Evolutionary conservation across 495 filamentous ascomycete genomes (phyloP), one percentile per base, ranked within the genome.

Genomic region (Parathielavia hyrcaniae): DNA sequence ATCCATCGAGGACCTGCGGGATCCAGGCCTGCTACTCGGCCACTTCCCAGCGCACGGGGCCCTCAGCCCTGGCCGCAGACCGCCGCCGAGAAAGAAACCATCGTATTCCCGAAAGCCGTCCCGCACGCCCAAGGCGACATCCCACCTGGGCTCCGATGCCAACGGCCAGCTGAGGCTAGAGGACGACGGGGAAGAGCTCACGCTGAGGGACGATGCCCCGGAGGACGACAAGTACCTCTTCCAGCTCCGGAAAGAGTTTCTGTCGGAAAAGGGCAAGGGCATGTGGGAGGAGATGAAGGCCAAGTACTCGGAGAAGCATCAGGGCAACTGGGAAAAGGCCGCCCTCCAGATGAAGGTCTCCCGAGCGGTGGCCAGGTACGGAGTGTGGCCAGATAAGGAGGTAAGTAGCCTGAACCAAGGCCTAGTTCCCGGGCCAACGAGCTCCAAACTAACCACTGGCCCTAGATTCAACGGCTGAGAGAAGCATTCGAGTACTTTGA

Each of bases 201-300:
- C 65, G 10, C 67, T 78, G 45, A 64, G 69, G 17, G 65, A 71
- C 53, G 69, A 74, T 20, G 74, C 73, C n/a, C 72, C 75, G 7
- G 73, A 75, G n/a, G 74, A 77, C 30, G 75, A 76, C 60, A 68
- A 69, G 30, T 77, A 61, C 50, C 67, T 79, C 16, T 69, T 78
- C 38, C 67, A 74, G 43, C 65, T 76, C 16, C 67, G 74, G 16
- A 76, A 72, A 45, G 63, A 73, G 52, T 70, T 70, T 57, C 63
- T 72, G n/a, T 64, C 67, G 30, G 73, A 75, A 19, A 77, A 76
- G 56, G 77, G 77, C 36, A 77, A 79, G 63, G 77, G 75, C 2
- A 79, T 79, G 73, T 79, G 77, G 77, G 73, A 77, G 36, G 69
- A 73, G 47, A 79, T 78, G 59, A 74, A 73, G 55, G 66, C 68